Conservation (phyloP, 2,329 filamentous ascomycete species). For the Colletotrichum kahawae region DNA sequence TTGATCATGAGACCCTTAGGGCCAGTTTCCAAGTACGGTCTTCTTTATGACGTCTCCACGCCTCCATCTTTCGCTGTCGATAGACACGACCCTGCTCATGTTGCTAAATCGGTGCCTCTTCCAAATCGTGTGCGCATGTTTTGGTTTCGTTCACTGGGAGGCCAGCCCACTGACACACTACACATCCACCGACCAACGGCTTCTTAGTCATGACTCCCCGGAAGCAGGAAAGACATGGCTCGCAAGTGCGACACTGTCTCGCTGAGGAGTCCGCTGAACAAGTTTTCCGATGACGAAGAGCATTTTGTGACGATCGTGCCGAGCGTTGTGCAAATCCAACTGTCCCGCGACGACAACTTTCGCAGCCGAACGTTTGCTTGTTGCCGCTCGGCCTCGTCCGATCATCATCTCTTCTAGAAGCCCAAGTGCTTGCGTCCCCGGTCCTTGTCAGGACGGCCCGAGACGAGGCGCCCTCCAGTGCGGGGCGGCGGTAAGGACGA, state of each 20-base stretch:
- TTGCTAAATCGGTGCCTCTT: not conserved
- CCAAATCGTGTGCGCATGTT: not conserved
- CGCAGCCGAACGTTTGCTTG: not conserved
- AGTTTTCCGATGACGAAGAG: not conserved
- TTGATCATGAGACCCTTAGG: not conserved
- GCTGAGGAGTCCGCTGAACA: not conserved
- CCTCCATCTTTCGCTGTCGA: not conserved
- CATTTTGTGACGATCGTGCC: not conserved
- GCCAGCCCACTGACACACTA: not conserved
- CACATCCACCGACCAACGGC: not conserved
- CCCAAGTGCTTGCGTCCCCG: not conserved
- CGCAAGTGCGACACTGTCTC: not conserved
- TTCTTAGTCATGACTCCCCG: not conserved
- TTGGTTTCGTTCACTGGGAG: not conserved
- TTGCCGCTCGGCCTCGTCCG: not conserved
- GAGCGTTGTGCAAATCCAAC: not conserved
- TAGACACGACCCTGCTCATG: not conserved
- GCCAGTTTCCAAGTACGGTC: not conserved
- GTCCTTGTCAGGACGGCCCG: constrained; percentile 19
- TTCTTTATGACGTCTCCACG: not conserved
- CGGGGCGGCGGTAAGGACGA: not conserved
- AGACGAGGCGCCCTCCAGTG: constrained; percentile 6
- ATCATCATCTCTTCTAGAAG: not conserved
- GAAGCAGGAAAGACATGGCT: not conserved
- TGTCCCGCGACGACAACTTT: not conserved